Evolutionary conservation across 441 rosid genomes (phyloP).

Genomic region (Pelargonium cotyledonis): DNA sequence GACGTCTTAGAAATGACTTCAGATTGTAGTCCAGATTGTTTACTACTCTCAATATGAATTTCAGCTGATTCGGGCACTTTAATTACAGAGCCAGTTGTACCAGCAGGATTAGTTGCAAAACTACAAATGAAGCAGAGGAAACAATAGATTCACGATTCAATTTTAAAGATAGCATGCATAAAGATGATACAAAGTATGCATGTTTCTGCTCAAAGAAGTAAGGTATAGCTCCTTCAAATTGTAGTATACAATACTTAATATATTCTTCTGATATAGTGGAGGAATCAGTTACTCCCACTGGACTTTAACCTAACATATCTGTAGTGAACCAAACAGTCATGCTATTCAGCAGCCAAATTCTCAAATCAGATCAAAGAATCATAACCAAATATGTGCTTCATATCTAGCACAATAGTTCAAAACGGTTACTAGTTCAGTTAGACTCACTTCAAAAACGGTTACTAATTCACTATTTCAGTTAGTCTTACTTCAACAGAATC

Average conservation of each 20-base stretch:
- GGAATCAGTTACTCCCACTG: not conserved
- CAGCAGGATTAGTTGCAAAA: constrained; percentile 27
- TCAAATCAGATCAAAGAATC: too few species aligned
- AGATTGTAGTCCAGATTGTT: constrained; percentile 24
- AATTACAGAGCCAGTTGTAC: constrained; percentile 23
- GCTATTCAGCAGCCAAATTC: not conserved
- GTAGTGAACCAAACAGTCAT: not conserved
- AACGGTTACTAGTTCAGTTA: too few species aligned
- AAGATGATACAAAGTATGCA: not conserved
- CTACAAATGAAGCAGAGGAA: constrained; percentile 29
- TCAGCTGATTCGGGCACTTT: constrained; percentile 39
- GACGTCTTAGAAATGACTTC: constrained; percentile 15
- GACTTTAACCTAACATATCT: not conserved
- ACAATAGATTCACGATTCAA: not conserved
- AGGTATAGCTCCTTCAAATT: too few species aligned
- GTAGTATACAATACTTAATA: too few species aligned
- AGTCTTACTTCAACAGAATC: too few species aligned
- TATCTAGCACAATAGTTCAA: too few species aligned
- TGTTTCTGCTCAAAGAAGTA: not conserved
- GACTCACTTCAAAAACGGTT: too few species aligned
- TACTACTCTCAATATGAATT: constrained; percentile 25
- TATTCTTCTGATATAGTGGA: not conserved
- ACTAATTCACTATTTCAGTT: too few species aligned
- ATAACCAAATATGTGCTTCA: too few species aligned
- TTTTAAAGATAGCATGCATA: not conserved